Conservation (phyloP, 768 basidiomycete genomes). For the Tulasnella sp. region DNA sequence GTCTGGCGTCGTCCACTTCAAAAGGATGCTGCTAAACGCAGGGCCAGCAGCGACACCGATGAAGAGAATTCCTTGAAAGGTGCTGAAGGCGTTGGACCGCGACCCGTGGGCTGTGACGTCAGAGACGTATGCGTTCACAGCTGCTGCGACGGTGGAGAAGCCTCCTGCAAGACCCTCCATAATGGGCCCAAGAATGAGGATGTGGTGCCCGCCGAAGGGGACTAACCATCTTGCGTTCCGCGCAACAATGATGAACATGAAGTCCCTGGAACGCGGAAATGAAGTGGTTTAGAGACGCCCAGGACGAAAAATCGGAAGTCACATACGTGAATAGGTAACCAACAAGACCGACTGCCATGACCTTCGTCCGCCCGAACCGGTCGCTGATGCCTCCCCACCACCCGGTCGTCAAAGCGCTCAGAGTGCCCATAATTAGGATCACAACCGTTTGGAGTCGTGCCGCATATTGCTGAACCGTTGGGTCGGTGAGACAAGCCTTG, state of each 20-base stretch:
- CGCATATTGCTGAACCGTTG: slow-evolving; percentile 58
- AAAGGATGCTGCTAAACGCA: slow-evolving; percentile 50
- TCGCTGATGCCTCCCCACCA: slow-evolving; percentile 84
- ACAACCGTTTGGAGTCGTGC: slow-evolving; percentile 64
- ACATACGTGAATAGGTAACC: slow-evolving; percentile 69
- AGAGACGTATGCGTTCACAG: slow-evolving; percentile 56
- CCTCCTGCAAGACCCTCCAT: slow-evolving; percentile 77
- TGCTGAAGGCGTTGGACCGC: slow-evolving; percentile 43
- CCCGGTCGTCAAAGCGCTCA: slow-evolving; percentile 76
- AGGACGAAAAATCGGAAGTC: slow-evolving; percentile 26
- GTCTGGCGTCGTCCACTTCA: slow-evolving; percentile 39
- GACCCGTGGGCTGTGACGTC: slow-evolving; percentile 78
- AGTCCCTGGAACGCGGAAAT: slow-evolving; percentile 47
- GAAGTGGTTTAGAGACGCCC: neutral
- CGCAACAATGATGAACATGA: slow-evolving; percentile 72
- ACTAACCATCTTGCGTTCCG: slow-evolving; percentile 41
- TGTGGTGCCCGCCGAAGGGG: slow-evolving; percentile 49
- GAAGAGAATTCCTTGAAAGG: slow-evolving; percentile 65
- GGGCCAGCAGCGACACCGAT: slow-evolving; percentile 74
- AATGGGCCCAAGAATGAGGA: slow-evolving; percentile 69
- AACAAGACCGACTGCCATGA: slow-evolving; percentile 56
- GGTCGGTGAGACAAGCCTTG: slow-evolving; percentile 38
- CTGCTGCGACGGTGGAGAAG: slow-evolving; percentile 44
- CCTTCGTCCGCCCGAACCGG: slow-evolving; percentile 61
- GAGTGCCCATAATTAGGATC: slow-evolving; percentile 64